Evolutionary conservation across 179 eudicot genomes (phyloP).

Genomic region (Amaranthus tricolor): DNA sequence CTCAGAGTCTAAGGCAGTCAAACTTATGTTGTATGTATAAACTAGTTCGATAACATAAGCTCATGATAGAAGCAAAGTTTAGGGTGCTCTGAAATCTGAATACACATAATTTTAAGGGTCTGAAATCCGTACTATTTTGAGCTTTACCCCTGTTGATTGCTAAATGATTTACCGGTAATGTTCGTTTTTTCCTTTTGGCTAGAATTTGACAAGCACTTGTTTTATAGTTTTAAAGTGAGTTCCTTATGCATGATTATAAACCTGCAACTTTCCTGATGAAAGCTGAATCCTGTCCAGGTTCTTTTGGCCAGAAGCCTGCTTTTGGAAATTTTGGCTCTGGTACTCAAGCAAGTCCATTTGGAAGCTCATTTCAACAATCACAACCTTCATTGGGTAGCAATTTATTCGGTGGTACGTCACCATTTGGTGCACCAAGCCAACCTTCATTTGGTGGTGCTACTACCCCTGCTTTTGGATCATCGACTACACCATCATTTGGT

Average conservation of each 20-base stretch:
- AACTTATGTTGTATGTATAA: too few species aligned
- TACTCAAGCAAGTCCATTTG: slow-evolving; percentile 78
- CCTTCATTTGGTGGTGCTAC: slow-evolving; percentile 68
- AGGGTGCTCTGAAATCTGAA: neutral
- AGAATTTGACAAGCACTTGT: neutral
- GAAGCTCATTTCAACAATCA: slow-evolving; percentile 77
- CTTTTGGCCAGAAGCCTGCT: slow-evolving; percentile 77
- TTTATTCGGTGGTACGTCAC: slow-evolving; percentile 61
- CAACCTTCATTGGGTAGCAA: slow-evolving; percentile 90
- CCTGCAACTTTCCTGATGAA: slow-evolving; percentile 4
- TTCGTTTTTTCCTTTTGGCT: neutral
- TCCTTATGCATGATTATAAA: neutral
- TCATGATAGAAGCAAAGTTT: neutral
- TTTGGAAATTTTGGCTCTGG: slow-evolving; percentile 89
- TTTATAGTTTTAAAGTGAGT: neutral
- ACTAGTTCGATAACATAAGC: neutral
- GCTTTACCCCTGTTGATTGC: neutral
- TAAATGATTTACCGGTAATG: neutral
- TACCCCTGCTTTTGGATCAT: slow-evolving; percentile 60
- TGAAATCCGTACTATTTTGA: neutral
- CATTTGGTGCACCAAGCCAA: slow-evolving; percentile 76
- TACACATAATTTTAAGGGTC: neutral
- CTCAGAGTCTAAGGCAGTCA: too few species aligned
- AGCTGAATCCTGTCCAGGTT: slow-evolving; percentile 38
- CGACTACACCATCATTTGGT: slow-evolving; percentile 66